Conservation (phyloP, 345 rosid species). For the Citrus cavaleriei region DNA sequence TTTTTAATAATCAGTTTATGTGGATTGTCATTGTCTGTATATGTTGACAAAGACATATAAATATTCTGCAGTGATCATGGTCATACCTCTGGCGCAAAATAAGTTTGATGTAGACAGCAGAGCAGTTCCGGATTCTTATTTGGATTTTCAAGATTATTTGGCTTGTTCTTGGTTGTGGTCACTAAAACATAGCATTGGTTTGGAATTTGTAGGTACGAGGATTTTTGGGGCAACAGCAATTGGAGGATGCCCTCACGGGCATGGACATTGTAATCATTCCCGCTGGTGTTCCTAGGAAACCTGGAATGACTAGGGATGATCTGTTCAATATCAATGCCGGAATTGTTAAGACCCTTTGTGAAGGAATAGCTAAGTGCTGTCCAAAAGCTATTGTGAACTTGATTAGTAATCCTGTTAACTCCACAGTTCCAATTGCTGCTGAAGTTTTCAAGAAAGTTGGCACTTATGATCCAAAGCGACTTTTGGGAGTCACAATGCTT, state of each 20-base stretch:
- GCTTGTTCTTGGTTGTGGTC: background rate
- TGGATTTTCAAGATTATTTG: background rate
- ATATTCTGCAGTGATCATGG: background rate
- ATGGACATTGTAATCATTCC: slow-evolving; percentile 93
- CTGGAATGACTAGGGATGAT: slow-evolving; percentile 99
- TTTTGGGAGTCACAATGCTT: slow-evolving; percentile 94
- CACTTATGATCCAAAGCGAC: slow-evolving; percentile 72
- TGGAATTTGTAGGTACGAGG: slow-evolving; percentile 63
- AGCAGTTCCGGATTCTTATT: background rate
- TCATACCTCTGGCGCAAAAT: background rate
- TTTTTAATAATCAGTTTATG: background rate
- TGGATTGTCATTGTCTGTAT: background rate
- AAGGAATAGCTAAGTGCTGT: slow-evolving; percentile 81
- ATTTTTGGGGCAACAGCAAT: slow-evolving; percentile 81
- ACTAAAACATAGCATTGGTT: background rate
- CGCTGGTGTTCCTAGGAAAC: slow-evolving; percentile 97
- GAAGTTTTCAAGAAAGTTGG: slow-evolving; percentile 96
- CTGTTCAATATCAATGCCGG: slow-evolving; percentile 97
- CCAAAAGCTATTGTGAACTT: slow-evolving; percentile 81
- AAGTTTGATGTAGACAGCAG: background rate
- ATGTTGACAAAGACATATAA: background rate
- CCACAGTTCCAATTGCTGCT: slow-evolving; percentile 91
- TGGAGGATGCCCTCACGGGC: slow-evolving; percentile 84
- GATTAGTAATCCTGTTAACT: slow-evolving; percentile 95
- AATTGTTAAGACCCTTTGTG: slow-evolving; percentile 80